These are phyloP conservation scores for Aegilops longissima DNA, from an alignment of 176 grass and related monocot species.

Conservation along the genomic window DNA sequence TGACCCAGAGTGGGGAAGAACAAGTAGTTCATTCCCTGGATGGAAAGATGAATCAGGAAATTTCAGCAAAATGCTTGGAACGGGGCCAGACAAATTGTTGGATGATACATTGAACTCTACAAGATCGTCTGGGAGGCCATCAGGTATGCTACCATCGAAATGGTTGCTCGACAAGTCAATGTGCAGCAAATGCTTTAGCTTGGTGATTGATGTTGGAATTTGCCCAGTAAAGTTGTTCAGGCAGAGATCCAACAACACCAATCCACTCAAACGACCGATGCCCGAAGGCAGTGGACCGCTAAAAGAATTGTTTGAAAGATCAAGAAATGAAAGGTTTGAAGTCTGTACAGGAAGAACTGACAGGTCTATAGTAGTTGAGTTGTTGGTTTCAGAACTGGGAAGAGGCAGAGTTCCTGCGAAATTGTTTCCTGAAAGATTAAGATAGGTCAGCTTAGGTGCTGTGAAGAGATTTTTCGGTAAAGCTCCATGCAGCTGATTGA, in stretches of 20 bases:
- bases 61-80: conserved; percentile 74
- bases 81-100: conserved; percentile 73
- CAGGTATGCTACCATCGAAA: conserved; percentile 74
- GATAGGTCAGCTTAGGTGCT: conserved; percentile 56
- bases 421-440: conserved; percentile 80
- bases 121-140: conserved; percentile 63
- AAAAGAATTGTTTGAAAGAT: conserved; percentile 84
- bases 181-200: conserved; percentile 56
- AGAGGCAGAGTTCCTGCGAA: conserved; percentile 59
- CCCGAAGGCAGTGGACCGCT: conserved; percentile 50
- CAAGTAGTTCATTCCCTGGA: conserved; percentile 77
- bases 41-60: conserved; percentile 93
- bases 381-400: conserved; percentile 38
- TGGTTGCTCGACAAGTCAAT: conserved; percentile 79
- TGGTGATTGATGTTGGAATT: conserved; percentile 63
- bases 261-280: conserved; percentile 51
- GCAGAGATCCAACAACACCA: conserved; percentile 53
- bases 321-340: conserved; percentile 71
- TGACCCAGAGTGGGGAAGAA: conserved; percentile 53
- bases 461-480: conserved; percentile 65
- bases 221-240: conserved; percentile 69
- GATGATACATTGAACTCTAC: conserved; percentile 73
- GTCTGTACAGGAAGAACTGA: conserved; percentile 38
- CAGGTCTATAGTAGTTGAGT: conserved; percentile 34
- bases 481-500: conserved; percentile 67